phyloP scores from a whole-genome alignment of 2,329 filamentous ascomycete species.

The Microsporum canis region DNA sequence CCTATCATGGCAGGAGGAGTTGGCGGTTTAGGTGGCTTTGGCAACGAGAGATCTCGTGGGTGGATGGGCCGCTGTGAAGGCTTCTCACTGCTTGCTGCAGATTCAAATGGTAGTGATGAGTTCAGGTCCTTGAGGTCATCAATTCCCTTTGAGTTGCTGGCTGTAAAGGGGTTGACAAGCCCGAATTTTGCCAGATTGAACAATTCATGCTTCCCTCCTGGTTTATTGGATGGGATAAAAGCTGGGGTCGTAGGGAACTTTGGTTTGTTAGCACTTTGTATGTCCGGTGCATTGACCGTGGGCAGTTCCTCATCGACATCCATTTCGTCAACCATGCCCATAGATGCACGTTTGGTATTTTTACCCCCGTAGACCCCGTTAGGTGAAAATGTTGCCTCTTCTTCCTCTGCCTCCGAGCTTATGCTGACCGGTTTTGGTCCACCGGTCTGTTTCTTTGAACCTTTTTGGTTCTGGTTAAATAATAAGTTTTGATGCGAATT shows the following conservation, averaged over 20 bases:
- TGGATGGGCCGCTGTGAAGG: conserved; percentile 26
- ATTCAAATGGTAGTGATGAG: conserved; percentile 47
- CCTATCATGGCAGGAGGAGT: conserved; percentile 20
- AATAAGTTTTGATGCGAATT: conserved; percentile 18
- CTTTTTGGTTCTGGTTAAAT: conserved; percentile 19
- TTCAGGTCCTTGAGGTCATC: conserved; percentile 44
- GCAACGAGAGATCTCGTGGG: conserved; percentile 35
- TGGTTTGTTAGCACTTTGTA: neutral
- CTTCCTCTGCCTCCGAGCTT: conserved; percentile 31
- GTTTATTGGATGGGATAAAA: conserved; percentile 4
- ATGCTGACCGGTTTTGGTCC: conserved; percentile 27
- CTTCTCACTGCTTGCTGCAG: conserved; percentile 33
- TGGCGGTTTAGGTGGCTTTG: conserved; percentile 43
- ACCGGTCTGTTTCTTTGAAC: conserved; percentile 26
- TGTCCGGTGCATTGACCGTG: conserved; percentile 5
- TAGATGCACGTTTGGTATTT: neutral
- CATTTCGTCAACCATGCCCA: conserved; percentile 32
- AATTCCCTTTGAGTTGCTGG: conserved; percentile 38
- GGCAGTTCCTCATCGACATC: conserved; percentile 35
- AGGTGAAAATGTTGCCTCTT: conserved; percentile 21
- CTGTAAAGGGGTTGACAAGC: conserved; percentile 40
- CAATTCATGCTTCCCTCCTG: conserved; percentile 11
- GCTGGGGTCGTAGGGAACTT: neutral
- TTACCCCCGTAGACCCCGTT: conserved; percentile 10
- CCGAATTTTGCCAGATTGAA: conserved; percentile 42